Conservation (phyloP, 2,329 filamentous ascomycete genomes). For the Zasmidium angulare region DNA sequence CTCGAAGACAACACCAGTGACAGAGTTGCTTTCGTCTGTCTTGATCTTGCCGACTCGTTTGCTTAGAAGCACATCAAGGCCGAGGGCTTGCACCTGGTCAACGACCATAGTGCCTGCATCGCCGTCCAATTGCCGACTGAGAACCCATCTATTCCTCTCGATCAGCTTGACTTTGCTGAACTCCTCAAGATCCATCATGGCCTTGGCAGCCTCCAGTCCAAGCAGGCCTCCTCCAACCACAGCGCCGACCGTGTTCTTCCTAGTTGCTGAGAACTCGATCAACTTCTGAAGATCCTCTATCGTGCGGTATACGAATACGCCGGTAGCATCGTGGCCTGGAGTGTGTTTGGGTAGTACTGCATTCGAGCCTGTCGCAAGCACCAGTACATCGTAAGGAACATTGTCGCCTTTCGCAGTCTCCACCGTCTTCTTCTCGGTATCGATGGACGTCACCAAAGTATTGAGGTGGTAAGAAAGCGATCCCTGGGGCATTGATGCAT, state of each 20-base stretch:
- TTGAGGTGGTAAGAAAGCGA: conserved; percentile 75
- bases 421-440: conserved; percentile 64
- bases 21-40: conserved; percentile 64
- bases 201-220: conserved; percentile 85
- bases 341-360: conserved; percentile 72
- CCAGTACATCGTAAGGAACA: conserved; percentile 75
- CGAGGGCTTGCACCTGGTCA: conserved; percentile 75
- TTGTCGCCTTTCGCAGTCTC: conserved; percentile 67
- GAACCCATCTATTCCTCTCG: conserved; percentile 78
- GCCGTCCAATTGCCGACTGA: conserved; percentile 77
- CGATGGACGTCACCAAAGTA: conserved; percentile 68
- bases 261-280: conserved; percentile 68
- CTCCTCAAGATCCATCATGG: conserved; percentile 80
- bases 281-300: conserved; percentile 78
- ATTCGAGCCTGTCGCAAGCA: conserved; percentile 84
- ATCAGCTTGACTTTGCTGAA: conserved; percentile 75
- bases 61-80: conserved; percentile 75
- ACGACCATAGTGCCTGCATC: conserved; percentile 81
- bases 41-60: conserved; percentile 73
- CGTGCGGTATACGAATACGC: conserved; percentile 86
- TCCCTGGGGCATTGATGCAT: conserved; percentile 64
- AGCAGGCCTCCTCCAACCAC: conserved; percentile 84
- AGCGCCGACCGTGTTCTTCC: conserved; percentile 67
- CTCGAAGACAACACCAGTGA: conserved; percentile 75
- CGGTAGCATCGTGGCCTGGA: conserved; percentile 74